Percentiles rank a stretch among this genome's conserved stretches.
Evolutionary conservation across 805 yeast genomes (phyloP).

Genomic region (Cyberlindnera amylophila): DNA sequence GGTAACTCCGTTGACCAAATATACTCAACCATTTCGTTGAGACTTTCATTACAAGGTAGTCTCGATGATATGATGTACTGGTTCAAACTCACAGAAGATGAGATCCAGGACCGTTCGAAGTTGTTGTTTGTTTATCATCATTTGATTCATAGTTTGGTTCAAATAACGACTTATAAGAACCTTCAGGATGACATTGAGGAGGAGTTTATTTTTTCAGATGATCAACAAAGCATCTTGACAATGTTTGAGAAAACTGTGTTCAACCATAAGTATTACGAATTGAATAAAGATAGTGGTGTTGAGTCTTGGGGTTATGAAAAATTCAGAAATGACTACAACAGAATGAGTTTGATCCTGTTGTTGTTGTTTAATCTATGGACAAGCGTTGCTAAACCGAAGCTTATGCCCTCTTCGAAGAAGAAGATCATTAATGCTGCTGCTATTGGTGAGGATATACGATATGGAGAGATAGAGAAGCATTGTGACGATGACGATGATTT

Average conservation of each 20-base stretch:
- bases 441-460: slow-evolving; percentile 15
- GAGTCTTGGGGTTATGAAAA: slow-evolving; percentile 1
- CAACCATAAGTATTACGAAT: not conserved
- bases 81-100: slow-evolving; percentile 10
- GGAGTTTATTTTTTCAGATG: slow-evolving; percentile 4
- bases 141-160: slow-evolving; percentile 11
- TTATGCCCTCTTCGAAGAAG: not conserved
- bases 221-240: slow-evolving; percentile 2
- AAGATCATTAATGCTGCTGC: slow-evolving; percentile 9
- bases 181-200: slow-evolving; percentile 6
- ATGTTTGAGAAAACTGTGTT: slow-evolving; percentile 17
- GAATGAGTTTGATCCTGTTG: slow-evolving; percentile 11
- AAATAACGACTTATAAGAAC: slow-evolving; percentile 15
- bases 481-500: not conserved
- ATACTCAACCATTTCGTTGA: not conserved
- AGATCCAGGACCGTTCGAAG: slow-evolving; percentile 9
- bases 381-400: slow-evolving; percentile 1
- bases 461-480: not conserved
- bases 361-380: slow-evolving; percentile 19
- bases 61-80: slow-evolving; percentile 18
- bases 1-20: not conserved
- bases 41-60: slow-evolving; percentile 7
- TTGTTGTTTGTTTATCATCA: slow-evolving; percentile 5
- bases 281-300: not conserved
- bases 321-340: slow-evolving; percentile 14